Conservation (phyloP, 2,329 filamentous ascomycete species). For the Aureobasidium lini region DNA sequence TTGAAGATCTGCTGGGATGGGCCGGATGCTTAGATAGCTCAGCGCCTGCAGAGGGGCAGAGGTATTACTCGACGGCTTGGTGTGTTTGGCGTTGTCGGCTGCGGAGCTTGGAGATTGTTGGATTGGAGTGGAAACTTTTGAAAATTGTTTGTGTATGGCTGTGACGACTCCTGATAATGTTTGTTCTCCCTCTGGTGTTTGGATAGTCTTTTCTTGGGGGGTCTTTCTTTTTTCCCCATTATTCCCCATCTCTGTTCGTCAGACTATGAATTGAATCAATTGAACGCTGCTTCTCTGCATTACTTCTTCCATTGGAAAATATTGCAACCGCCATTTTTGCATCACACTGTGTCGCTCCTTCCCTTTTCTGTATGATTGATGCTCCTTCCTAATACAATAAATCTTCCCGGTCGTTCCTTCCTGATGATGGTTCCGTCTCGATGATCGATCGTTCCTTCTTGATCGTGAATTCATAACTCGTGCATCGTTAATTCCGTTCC, state of each 20-base stretch:
- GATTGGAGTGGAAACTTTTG: conserved; percentile 1
- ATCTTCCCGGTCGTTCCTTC: too few species aligned
- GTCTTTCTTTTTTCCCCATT: not conserved
- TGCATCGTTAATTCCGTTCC: too few species aligned
- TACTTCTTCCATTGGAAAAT: too few species aligned
- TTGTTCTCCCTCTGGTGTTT: not conserved
- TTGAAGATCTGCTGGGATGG: conserved; percentile 11
- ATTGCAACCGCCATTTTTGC: too few species aligned
- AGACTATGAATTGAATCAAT: not conserved
- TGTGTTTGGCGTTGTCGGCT: not conserved
- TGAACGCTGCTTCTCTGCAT: too few species aligned
- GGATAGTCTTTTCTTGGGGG: not conserved
- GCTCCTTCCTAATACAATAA: too few species aligned
- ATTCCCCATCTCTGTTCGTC: not conserved
- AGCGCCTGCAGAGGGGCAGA: not conserved
- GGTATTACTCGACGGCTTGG: not conserved
- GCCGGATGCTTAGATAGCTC: not conserved
- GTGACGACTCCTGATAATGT: not conserved
- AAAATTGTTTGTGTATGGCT: not conserved
- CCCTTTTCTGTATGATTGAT: too few species aligned
- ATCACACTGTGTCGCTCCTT: too few species aligned
- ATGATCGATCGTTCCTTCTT: too few species aligned
- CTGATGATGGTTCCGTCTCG: too few species aligned
- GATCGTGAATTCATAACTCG: too few species aligned
- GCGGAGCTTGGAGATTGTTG: not conserved